Conservation (phyloP, 305 asterid genomes). For the Euphrasia arctica region DNA sequence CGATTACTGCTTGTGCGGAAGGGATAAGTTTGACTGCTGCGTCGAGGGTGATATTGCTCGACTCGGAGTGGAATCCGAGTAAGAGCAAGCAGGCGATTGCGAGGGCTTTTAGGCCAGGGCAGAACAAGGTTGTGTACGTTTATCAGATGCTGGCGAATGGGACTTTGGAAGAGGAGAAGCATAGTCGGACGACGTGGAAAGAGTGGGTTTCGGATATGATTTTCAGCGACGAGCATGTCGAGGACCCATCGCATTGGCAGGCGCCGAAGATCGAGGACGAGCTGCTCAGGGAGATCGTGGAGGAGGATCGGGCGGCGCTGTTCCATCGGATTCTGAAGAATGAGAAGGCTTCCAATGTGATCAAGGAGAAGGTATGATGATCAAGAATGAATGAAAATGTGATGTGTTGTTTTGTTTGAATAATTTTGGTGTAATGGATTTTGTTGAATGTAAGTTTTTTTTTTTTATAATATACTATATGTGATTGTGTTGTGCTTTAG, state of each 20-base stretch:
- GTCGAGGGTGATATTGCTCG: slow-evolving; percentile 81
- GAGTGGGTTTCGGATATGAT: slow-evolving; percentile 99
- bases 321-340: slow-evolving; percentile 91
- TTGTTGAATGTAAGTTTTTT: background rate
- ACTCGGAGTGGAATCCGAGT: slow-evolving; percentile 97
- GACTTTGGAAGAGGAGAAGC: slow-evolving; percentile 87
- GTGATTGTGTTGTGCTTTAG: background rate
- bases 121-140: slow-evolving; percentile 88
- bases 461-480: no score
- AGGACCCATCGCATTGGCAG: slow-evolving; percentile 96
- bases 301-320: slow-evolving; percentile 85
- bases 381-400: slow-evolving; percentile 27
- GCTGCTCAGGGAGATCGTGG: slow-evolving; percentile 85
- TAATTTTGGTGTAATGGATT: background rate
- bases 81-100: slow-evolving; percentile 98
- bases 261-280: slow-evolving; percentile 95
- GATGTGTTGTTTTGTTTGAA: background rate
- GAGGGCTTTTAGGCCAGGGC: slow-evolving; percentile 93
- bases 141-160: slow-evolving; percentile 86
- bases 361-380: slow-evolving; percentile 51
- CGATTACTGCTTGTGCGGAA: slow-evolving; percentile 96
- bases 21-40: slow-evolving; percentile 97
- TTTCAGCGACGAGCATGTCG: slow-evolving; percentile 84
- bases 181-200: slow-evolving; percentile 90
- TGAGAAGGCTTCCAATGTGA: slow-evolving; percentile 88